These are phyloP conservation scores for Cercospora sp. DNA, from an alignment of 2,329 filamentous ascomycete genomes.

Conservation along the genomic window DNA sequence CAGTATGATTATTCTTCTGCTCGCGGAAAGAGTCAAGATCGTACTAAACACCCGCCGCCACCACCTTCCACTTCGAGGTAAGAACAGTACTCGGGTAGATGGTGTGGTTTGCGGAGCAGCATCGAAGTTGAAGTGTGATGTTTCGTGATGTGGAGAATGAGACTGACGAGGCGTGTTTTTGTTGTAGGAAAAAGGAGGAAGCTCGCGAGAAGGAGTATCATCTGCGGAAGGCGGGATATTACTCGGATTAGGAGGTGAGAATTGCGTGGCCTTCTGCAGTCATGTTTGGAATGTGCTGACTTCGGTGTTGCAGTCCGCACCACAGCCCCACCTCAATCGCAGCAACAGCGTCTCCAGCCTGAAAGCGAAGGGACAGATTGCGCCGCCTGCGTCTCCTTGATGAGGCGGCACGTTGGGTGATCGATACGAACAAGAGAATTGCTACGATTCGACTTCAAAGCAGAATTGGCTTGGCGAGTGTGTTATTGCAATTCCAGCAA, in stretches of 20 bases:
- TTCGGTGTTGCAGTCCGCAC: not conserved
- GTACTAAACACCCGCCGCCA: constrained; percentile 14
- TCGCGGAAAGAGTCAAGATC: constrained; percentile 10
- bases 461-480: not conserved
- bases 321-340: constrained; percentile 12
- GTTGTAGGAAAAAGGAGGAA: constrained; percentile 23
- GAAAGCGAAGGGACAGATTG: constrained; percentile 1
- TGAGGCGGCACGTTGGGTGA: not conserved
- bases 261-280: not conserved
- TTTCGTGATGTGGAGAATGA: not conserved
- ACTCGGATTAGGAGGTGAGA: constrained; percentile 28
- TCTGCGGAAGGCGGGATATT: constrained; percentile 23
- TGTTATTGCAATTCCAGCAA: not conserved
- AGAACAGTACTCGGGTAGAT: constrained; percentile 25
- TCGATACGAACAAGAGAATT: not conserved
- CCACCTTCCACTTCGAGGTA: constrained; percentile 26
- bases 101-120: constrained; percentile 10
- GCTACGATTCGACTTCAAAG: not conserved
- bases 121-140: not conserved
- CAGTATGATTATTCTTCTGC: not conserved
- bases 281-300: not conserved
- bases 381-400: not conserved
- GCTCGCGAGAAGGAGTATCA: constrained; percentile 16
- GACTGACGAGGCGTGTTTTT: not conserved
- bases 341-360: constrained; percentile 14